A percentile compares a stretch with the other conserved stretches of the same genome.
Conservation (phyloP, 331 rosid species). For the Saraca asoca region DNA sequence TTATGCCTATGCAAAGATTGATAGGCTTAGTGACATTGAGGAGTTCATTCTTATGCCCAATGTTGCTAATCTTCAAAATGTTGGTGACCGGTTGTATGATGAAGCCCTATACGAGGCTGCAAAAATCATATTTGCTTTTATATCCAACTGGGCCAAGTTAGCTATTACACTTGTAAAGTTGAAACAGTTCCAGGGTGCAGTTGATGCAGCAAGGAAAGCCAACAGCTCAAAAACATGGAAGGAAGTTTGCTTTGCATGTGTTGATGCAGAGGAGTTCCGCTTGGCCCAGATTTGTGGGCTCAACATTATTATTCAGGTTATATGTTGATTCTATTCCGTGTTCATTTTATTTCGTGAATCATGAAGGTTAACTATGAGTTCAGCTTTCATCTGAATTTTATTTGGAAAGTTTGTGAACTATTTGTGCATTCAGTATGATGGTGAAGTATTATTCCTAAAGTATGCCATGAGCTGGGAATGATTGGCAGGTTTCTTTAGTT, state of each 20-base stretch:
- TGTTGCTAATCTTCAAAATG: constrained; percentile 97
- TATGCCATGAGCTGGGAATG: constrained; percentile 19
- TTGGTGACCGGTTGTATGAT: constrained; percentile 92
- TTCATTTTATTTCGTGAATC: constrained; percentile 8
- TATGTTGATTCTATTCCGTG: constrained; percentile 1
- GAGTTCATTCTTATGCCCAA: constrained; percentile 98
- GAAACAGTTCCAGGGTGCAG: constrained; percentile 96
- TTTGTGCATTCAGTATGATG: constrained; percentile 21
- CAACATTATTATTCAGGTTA: constrained; percentile 93
- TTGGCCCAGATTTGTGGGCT: constrained; percentile 98
- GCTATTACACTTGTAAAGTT: constrained; percentile 96
- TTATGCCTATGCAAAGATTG: constrained; percentile 97
- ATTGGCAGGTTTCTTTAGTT: constrained; percentile 22
- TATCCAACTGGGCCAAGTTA: constrained; percentile 99
- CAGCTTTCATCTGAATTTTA: constrained; percentile 1
- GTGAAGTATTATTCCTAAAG: constrained; percentile 21
- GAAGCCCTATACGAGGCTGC: constrained; percentile 98
- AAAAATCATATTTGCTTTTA: constrained; percentile 85
- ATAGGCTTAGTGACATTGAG: constrained; percentile 92
- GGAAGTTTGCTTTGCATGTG: constrained; percentile 99
- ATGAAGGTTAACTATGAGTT: constrained; percentile 20
- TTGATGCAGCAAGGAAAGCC: constrained; percentile 99
- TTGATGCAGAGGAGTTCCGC: constrained; percentile 99
- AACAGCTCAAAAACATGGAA: constrained; percentile 99
- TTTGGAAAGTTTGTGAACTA: constrained; percentile 8